Conservation (phyloP, 768 basidiomycete species). For the Mycena rebaudengoi region DNA sequence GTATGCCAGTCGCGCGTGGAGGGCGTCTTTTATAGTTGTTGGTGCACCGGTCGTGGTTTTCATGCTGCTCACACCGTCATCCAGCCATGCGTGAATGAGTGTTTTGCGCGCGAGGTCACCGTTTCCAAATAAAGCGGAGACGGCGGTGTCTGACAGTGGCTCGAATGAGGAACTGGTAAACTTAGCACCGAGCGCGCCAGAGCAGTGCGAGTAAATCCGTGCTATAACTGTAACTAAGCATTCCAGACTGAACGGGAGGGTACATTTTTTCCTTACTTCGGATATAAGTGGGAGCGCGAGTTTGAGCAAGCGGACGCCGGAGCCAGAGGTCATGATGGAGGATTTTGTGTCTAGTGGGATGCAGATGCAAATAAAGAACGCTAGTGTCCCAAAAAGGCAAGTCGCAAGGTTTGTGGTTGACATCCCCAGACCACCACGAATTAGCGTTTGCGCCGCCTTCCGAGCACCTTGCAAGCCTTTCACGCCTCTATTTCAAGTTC, state of each 20-base stretch:
- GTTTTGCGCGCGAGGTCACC: conserved; percentile 72
- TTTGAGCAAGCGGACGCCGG: conserved; percentile 57
- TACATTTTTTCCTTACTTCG: conserved; percentile 8
- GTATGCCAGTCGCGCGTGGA: conserved; percentile 63
- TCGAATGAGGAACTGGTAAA: conserved; percentile 59
- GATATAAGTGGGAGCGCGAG: conserved; percentile 69
- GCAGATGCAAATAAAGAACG: too few relatives aligned
- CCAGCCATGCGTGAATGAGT: conserved; percentile 78
- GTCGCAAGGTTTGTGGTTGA: too few relatives aligned
- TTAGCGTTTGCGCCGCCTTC: too few relatives aligned
- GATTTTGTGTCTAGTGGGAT: too few relatives aligned
- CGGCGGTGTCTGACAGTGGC: conserved; percentile 75
- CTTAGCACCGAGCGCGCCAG: conserved; percentile 70
- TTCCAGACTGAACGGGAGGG: not conserved
- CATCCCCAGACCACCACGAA: not conserved
- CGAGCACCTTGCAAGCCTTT: too few relatives aligned
- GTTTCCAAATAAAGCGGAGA: conserved; percentile 76
- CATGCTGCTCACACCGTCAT: conserved; percentile 68
- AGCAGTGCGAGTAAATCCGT: conserved; percentile 80
- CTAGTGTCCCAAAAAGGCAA: too few relatives aligned
- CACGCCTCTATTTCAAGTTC: too few relatives aligned
- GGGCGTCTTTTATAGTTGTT: conserved; percentile 56
- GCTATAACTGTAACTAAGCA: conserved; percentile 38
- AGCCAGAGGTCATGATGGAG: conserved; percentile 1
- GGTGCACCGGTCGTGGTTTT: conserved; percentile 26